These are phyloP conservation scores for Lentinula novae-zelandiae DNA, from an alignment of 1,284 basidiomycete species.

Conservation along the genomic window DNA sequence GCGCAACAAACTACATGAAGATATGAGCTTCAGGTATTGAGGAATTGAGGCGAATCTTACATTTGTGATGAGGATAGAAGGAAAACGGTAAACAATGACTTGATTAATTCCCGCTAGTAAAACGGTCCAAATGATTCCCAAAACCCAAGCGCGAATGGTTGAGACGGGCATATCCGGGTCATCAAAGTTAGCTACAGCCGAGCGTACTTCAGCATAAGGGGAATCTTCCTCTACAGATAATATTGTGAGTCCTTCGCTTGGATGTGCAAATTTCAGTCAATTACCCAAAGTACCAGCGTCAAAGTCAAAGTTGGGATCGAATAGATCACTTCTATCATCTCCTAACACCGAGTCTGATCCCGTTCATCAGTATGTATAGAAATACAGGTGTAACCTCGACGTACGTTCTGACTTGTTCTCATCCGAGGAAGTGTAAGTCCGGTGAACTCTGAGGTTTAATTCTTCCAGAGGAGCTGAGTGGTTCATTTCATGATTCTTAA, in stretches of 20 bases:
- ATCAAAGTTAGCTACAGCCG: constrained; percentile 62
- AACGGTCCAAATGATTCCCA: constrained; percentile 51
- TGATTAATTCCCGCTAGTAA: constrained; percentile 54
- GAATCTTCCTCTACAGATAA: constrained; percentile 31
- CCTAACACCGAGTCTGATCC: background rate
- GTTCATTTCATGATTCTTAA: constrained; percentile 2
- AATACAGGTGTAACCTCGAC: background rate
- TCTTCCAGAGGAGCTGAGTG: background rate
- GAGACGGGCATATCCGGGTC: constrained; percentile 57
- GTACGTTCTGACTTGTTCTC: constrained; percentile 1
- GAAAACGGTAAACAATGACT: constrained; percentile 54
- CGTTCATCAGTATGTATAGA: background rate
- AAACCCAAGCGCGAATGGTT: constrained; percentile 56
- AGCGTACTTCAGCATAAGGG: constrained; percentile 62
- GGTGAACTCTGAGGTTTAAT: background rate
- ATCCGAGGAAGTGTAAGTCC: background rate
- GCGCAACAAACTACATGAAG: constrained; percentile 41
- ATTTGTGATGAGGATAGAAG: constrained; percentile 39
- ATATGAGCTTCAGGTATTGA: background rate
- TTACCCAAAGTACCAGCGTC: background rate
- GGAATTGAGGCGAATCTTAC: constrained; percentile 15
- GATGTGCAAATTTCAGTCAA: background rate
- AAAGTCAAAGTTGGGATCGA: constrained; percentile 8
- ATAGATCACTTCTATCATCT: background rate
- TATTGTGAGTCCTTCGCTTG: too few relatives aligned